Percentiles rank a stretch among this genome's conserved stretches.
Conservation (phyloP, 164 flowering plant species). For the Vitis amurensis region DNA sequence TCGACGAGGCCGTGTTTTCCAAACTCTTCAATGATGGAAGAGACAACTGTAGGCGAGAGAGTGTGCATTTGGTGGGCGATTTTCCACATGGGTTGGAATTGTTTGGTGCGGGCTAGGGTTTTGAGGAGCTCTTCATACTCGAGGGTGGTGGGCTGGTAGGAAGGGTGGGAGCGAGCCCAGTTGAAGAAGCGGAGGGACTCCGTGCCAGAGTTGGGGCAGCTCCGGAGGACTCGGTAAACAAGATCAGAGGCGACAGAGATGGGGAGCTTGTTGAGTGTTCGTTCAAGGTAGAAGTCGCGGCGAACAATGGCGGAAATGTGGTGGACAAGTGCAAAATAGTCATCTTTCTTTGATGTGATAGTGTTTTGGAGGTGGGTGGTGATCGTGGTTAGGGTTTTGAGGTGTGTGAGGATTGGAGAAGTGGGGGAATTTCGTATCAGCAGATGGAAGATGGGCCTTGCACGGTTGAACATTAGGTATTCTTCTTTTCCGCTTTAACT, state of each 20-base stretch:
- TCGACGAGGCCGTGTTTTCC: constrained; percentile 63
- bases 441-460: too few relatives aligned
- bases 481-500: too few relatives aligned
- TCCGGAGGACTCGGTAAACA: constrained; percentile 82
- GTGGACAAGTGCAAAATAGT: constrained; percentile 80
- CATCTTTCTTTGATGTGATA: constrained; percentile 46
- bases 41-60: constrained; percentile 51
- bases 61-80: constrained; percentile 57
- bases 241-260: constrained; percentile 63
- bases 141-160: constrained; percentile 63
- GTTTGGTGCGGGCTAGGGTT: constrained; percentile 52
- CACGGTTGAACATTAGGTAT: too few relatives aligned
- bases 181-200: constrained; percentile 84
- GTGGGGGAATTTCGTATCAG: too few relatives aligned
- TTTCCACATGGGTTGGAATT: constrained; percentile 85
- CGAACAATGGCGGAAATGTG: constrained; percentile 87
- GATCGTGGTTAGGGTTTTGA: too few relatives aligned
- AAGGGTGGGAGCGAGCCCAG: constrained; percentile 68
- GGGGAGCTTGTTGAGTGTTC: constrained; percentile 75
- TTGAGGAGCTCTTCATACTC: constrained; percentile 72
- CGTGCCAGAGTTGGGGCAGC: constrained; percentile 41
- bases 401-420: too few relatives aligned
- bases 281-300: constrained; percentile 77
- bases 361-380: background rate
- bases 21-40: constrained; percentile 60